Evolutionary conservation across 2,329 filamentous ascomycete species (phyloP).

Genomic region (Penicillium polonicum): DNA sequence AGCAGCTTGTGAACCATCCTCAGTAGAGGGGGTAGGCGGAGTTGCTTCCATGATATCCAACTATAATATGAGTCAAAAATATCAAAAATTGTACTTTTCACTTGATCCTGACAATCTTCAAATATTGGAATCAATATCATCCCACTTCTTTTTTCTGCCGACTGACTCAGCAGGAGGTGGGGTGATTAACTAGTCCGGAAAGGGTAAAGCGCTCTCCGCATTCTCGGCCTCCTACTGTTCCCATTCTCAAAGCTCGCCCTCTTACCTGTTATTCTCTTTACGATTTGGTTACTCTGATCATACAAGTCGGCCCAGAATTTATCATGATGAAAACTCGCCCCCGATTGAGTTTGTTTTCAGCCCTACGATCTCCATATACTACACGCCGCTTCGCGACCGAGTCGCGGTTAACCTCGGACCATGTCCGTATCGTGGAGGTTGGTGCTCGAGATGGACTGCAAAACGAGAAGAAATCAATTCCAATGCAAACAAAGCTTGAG

Average conservation of each 20-base stretch:
- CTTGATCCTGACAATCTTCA: background rate
- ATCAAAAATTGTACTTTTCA: background rate
- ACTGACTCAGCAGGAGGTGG: constrained; percentile 14
- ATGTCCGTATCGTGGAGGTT: constrained; percentile 55
- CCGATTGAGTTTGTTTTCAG: constrained; percentile 31
- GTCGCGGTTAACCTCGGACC: constrained; percentile 45
- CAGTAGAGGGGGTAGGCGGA: background rate
- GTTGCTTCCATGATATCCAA: background rate
- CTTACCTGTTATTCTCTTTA: background rate
- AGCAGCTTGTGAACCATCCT: constrained; percentile 1
- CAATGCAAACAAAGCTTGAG: constrained; percentile 50
- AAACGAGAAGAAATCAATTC: constrained; percentile 52
- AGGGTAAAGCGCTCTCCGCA: constrained; percentile 31
- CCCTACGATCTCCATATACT: constrained; percentile 23
- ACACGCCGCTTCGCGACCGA: constrained; percentile 40
- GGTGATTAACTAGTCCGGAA: constrained; percentile 18
- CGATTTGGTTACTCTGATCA: background rate
- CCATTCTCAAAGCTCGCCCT: constrained; percentile 4
- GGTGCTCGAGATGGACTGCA: constrained; percentile 55
- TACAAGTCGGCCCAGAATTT: background rate
- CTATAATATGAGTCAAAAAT: background rate
- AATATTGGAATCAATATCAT: constrained; percentile 6
- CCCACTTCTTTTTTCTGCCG: constrained; percentile 21
- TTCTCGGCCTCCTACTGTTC: constrained; percentile 18
- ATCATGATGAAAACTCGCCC: constrained; percentile 26